A percentile compares a stretch with the other conserved stretches of the same genome.
These are phyloP conservation scores for Nepenthes mirabilis DNA, from an alignment of 148 eudicot genomes.

Conservation along the genomic window DNA sequence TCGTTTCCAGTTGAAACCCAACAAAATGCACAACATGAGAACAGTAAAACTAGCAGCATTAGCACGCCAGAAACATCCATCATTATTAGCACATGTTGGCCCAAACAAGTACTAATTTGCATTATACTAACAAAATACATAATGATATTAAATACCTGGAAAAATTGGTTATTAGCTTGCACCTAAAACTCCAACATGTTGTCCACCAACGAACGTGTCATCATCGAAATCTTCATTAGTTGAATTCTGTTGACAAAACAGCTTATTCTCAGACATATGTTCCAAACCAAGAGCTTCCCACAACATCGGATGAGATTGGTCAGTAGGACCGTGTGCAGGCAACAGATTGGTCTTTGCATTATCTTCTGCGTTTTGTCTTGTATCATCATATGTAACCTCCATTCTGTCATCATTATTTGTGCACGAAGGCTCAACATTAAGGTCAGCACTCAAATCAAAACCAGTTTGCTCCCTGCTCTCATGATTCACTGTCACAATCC, in stretches of 20 bases:
- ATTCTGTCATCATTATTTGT: constrained; percentile 25
- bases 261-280: constrained; percentile 23
- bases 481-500: constrained; percentile 32
- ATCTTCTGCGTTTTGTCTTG: constrained; percentile 22
- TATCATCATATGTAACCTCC: constrained; percentile 23
- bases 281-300: constrained; percentile 24
- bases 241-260: constrained; percentile 45
- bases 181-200: constrained; percentile 17
- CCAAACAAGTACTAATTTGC: too few species aligned
- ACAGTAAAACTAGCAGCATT: too few species aligned
- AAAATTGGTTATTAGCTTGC: constrained; percentile 16
- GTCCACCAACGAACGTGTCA: constrained; percentile 31
- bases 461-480: constrained; percentile 39
- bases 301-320: constrained; percentile 15
- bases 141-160: neutral
- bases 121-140: neutral
- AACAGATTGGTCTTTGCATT: constrained; percentile 23
- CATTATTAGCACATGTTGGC: too few species aligned
- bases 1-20: neutral
- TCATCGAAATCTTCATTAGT: constrained; percentile 41
- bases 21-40: too few species aligned
- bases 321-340: constrained; percentile 20
- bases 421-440: constrained; percentile 37
- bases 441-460: constrained; percentile 55
- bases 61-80: too few species aligned